Evolutionary conservation across 345 rosid genomes (phyloP), one percentile per base, ranked within the genome.

Genomic region (Rhodamnia rubescens): DNA sequence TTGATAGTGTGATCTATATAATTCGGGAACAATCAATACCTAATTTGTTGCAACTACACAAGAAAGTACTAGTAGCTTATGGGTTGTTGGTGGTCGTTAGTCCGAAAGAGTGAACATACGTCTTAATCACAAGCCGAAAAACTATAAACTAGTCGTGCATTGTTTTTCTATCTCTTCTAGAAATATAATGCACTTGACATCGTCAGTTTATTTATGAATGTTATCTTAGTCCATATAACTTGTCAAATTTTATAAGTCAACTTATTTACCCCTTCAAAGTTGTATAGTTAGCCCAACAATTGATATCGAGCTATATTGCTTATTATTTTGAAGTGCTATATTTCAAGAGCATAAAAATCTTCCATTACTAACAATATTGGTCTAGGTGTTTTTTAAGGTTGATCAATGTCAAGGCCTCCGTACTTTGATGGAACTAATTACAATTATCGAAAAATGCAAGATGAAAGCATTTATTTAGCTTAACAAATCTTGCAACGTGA

Each of bases 41-140:
- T 58, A n/a, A 7, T 12, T n/a, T 27, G 12, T 13, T 58, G 14
- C 32, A n/a, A 58, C 69, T 11, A 12, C 32, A 11, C 69, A 58
- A 58, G 69, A 58, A 58, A 58, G n/a, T 58, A 58, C 32, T 58
- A 5, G 32, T n/a, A 32, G 11, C 11, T 58, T 12, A 13, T 1
- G 12, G 32, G 32, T 0, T 11, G 11, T 58, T 57, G 6, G 12
- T 57, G 61, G 5, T 3, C 0, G 5, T 10, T 24, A 57, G 1
- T 57, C 0, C 26, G 1, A 7, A 26, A 57, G 14, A 24, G 0
- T 26, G 5, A 8, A 57, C 0, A 7, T 27, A 6, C 9, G 1
- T 40, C 5, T 59, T 29, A 13, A 59, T 27, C 74, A 1, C 74
- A 61, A 61, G 14, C 8, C 20, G 3, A 29, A 61, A 20, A 40